Conservation (phyloP, 805 yeast genomes). For the Lipomyces yamadae region DNA sequence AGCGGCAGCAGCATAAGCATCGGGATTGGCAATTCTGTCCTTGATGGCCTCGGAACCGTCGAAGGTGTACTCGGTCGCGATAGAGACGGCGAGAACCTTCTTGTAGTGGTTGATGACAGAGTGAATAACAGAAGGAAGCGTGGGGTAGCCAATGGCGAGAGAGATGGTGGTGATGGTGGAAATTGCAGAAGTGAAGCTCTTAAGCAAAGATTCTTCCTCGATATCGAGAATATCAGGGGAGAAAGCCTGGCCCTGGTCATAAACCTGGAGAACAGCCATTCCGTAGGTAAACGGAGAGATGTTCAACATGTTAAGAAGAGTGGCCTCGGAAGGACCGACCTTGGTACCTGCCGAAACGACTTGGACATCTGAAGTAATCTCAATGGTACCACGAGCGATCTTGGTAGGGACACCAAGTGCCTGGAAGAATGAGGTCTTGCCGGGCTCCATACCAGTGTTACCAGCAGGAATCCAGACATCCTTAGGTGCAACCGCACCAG, state of each 20-base stretch:
- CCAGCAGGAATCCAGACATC: slow-evolving; percentile 98
- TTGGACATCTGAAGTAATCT: slow-evolving; percentile 95
- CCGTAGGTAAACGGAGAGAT: slow-evolving; percentile 99
- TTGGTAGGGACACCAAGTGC: slow-evolving; percentile 99
- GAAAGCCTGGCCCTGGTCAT: slow-evolving; percentile 98
- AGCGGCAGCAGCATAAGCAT: slow-evolving; percentile 99
- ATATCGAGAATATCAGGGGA: slow-evolving; percentile 95
- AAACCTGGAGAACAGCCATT: slow-evolving; percentile 94
- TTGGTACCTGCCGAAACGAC: slow-evolving; percentile 82
- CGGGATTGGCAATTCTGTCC: slow-evolving; percentile 99
- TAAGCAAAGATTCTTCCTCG: slow-evolving; percentile 94
- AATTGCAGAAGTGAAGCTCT: slow-evolving; percentile 91
- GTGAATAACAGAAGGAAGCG: slow-evolving; percentile 99
- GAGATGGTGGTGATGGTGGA: slow-evolving; percentile 94
- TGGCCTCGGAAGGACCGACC: slow-evolving; percentile 99
- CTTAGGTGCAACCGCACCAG: slow-evolving; percentile 98
- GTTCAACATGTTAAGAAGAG: slow-evolving; percentile 98
- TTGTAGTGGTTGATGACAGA: slow-evolving; percentile 98
- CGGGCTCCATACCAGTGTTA: slow-evolving; percentile 99
- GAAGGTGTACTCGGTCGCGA: slow-evolving; percentile 98
- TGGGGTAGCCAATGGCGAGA: slow-evolving; percentile 98
- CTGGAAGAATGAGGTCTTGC: slow-evolving; percentile 99
- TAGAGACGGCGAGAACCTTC: slow-evolving; percentile 95
- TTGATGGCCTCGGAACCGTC: slow-evolving; percentile 98
- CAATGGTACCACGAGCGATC: slow-evolving; percentile 99